Evolutionary conservation across 2,329 filamentous ascomycete genomes (phyloP).

Genomic region (Cladosporium sp.): DNA sequence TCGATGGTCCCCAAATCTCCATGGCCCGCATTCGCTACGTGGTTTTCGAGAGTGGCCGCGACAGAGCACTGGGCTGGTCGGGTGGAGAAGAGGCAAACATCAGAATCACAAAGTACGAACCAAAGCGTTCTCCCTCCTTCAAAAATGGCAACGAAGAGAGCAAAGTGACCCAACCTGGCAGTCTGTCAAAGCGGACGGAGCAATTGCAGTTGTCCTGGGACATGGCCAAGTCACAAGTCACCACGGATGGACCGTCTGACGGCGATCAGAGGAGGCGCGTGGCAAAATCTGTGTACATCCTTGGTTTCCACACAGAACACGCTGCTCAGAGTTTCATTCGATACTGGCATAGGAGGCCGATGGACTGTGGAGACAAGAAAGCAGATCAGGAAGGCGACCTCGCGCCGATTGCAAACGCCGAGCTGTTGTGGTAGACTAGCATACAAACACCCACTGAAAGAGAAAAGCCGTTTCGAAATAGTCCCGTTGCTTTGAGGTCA

Average conservation of each 20-base stretch:
- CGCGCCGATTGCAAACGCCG: conserved; percentile 40
- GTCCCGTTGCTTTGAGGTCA: no score
- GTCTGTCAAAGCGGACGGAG: not conserved
- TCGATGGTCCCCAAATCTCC: conserved; percentile 31
- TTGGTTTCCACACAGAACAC: conserved; percentile 52
- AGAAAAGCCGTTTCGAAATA: no score
- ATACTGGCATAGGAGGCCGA: conserved; percentile 49
- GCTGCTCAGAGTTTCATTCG: conserved; percentile 52
- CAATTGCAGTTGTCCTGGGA: not conserved
- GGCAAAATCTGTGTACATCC: conserved; percentile 35
- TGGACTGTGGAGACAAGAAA: conserved; percentile 30
- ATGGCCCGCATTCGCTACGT: conserved; percentile 21
- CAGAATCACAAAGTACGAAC: conserved; percentile 26
- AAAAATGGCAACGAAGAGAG: not conserved
- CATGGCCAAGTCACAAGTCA: conserved; percentile 3
- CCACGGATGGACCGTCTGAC: not conserved
- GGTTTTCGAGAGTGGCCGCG: conserved; percentile 23
- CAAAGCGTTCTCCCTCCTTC: conserved; percentile 2
- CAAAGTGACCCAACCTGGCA: not conserved
- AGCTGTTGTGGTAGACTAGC: conserved; percentile 45
- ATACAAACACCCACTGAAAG: no score
- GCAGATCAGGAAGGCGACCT: conserved; percentile 32
- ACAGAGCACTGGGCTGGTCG: conserved; percentile 26
- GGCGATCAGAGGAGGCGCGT: conserved; percentile 40
- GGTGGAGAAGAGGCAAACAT: conserved; percentile 22